A percentile compares a stretch with the other conserved stretches of the same genome.
Conservation (phyloP, 2,329 filamentous ascomycete species). For the Penicillium verrucosum region DNA sequence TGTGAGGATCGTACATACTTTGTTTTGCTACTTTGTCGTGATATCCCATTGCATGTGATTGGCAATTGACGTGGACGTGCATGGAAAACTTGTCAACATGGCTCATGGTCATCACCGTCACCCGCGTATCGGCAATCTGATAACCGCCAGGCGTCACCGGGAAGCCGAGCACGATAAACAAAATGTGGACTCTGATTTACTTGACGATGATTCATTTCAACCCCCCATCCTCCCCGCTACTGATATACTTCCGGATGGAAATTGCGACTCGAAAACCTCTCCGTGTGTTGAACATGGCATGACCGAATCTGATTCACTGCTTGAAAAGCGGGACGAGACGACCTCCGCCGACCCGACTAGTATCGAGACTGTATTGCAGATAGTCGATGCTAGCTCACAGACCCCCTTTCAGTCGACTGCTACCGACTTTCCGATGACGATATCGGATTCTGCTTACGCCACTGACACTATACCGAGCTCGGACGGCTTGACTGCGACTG, state of each 20-base stretch:
- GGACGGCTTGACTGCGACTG: neutral
- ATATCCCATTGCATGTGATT: neutral
- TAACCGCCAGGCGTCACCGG: conserved; percentile 15
- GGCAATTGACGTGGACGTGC: neutral
- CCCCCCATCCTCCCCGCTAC: conserved; percentile 1
- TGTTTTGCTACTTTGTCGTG: neutral
- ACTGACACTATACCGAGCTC: conserved; percentile 8
- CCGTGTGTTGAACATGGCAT: conserved; percentile 5
- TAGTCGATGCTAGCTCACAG: conserved; percentile 20
- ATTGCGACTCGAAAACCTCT: conserved; percentile 11
- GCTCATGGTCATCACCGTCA: conserved; percentile 21
- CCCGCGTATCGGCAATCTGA: conserved; percentile 16
- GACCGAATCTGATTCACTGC: neutral
- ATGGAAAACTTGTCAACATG: conserved; percentile 15
- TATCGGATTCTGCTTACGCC: conserved; percentile 12
- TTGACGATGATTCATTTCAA: neutral
- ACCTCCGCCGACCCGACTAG: conserved; percentile 2
- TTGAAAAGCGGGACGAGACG: conserved; percentile 17
- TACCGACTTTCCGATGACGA: conserved; percentile 14
- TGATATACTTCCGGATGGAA: conserved; percentile 3
- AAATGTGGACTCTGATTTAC: neutral
- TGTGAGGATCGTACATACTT: conserved; percentile 11
- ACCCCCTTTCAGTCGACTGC: conserved; percentile 13
- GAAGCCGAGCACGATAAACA: conserved; percentile 1
- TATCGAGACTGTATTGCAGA: conserved; percentile 18